Evolutionary conservation across 2,329 filamentous ascomycete genomes (phyloP).

Genomic region (Gliomastix tumulicola): DNA sequence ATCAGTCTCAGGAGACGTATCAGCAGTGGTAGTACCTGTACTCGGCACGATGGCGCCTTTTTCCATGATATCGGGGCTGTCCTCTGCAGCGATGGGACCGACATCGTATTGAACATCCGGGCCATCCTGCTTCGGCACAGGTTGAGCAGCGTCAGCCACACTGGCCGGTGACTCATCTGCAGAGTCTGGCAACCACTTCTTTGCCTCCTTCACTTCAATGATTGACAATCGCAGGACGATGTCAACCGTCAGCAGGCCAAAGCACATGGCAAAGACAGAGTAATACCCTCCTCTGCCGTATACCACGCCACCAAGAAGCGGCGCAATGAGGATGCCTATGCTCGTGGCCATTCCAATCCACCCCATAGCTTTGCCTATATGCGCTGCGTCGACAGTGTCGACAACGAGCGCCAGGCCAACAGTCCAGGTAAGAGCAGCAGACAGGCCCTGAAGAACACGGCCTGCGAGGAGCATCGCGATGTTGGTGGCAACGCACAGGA

Average conservation of each 20-base stretch:
- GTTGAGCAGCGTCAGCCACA: too few relatives aligned
- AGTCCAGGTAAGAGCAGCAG: slow-evolving; percentile 25
- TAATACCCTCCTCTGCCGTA: slow-evolving; percentile 23
- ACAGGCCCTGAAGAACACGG: slow-evolving; percentile 22
- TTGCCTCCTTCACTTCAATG: slow-evolving; percentile 22
- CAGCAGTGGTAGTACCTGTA: not conserved
- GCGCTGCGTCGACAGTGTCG: slow-evolving; percentile 20
- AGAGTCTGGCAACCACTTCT: slow-evolving; percentile 19
- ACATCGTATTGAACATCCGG: not conserved
- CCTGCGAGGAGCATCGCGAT: slow-evolving; percentile 23
- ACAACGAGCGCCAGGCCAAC: slow-evolving; percentile 26
- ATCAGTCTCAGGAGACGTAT: not conserved
- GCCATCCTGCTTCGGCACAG: too few relatives aligned
- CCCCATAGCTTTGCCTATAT: slow-evolving; percentile 22
- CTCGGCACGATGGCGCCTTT: too few relatives aligned
- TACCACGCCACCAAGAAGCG: slow-evolving; percentile 23
- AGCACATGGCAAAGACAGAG: slow-evolving; percentile 25
- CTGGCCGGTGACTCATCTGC: not conserved
- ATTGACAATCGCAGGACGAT: slow-evolving; percentile 21
- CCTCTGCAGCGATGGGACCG: too few relatives aligned
- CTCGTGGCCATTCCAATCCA: slow-evolving; percentile 24
- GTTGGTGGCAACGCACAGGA: slow-evolving; percentile 20
- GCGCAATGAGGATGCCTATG: slow-evolving; percentile 20
- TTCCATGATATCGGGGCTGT: not conserved
- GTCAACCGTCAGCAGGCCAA: slow-evolving; percentile 22